Evolutionary conservation across 202 grass and related monocot species (phyloP).

Genomic region (Carex arenaria): DNA sequence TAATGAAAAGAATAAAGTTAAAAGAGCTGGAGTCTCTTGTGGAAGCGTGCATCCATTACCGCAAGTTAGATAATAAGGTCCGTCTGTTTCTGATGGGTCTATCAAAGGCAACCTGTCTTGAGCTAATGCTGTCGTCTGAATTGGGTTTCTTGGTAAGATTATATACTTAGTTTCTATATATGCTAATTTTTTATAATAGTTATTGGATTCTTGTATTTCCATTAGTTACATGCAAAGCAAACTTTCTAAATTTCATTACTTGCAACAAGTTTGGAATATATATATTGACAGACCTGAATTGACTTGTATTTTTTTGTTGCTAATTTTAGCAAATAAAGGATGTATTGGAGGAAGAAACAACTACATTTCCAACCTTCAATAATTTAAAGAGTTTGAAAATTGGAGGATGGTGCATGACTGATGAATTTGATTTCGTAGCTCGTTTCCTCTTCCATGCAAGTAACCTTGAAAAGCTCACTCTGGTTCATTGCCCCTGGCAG

Average conservation of each 20-base stretch:
- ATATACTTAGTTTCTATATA: too few relatives aligned
- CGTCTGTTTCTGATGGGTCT: background rate
- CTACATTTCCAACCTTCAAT: slow-evolving; percentile 5
- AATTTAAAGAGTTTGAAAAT: slow-evolving; percentile 17
- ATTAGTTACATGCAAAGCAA: too few relatives aligned
- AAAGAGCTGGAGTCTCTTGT: slow-evolving; percentile 2
- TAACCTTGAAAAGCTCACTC: background rate
- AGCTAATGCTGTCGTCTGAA: too few relatives aligned
- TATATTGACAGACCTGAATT: background rate
- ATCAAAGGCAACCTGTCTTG: too few relatives aligned
- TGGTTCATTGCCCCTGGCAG: background rate
- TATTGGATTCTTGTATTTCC: too few relatives aligned
- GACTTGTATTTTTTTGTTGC: background rate
- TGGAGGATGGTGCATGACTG: background rate
- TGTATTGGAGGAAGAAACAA: background rate
- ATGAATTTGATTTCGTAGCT: background rate
- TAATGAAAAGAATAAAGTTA: background rate
- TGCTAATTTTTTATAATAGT: too few relatives aligned
- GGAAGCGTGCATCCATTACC: background rate
- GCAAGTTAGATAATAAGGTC: background rate
- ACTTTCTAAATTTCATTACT: too few relatives aligned
- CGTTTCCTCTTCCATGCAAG: background rate
- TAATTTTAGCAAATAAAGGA: background rate
- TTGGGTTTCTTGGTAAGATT: too few relatives aligned
- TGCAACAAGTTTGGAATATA: background rate